Evolutionary conservation across 2,329 filamentous ascomycete genomes (phyloP).

Genomic region (Epichloe sp.): DNA sequence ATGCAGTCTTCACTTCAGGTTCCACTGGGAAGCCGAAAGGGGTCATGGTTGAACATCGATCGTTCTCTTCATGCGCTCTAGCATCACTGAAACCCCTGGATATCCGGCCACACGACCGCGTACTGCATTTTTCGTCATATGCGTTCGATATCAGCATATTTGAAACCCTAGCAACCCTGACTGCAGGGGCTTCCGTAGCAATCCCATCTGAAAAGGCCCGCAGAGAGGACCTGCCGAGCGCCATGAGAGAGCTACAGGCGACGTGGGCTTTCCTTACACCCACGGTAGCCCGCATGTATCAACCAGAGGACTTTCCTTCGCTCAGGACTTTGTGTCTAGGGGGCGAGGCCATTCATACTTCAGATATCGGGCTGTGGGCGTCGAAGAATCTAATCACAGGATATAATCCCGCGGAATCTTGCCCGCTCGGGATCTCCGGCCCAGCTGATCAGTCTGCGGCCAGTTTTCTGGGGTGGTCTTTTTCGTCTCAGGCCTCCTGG

Average conservation of each 20-base stretch:
- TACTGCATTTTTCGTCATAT: conserved; percentile 9
- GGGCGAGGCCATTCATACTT: conserved; percentile 18
- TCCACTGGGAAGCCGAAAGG: conserved; percentile 38
- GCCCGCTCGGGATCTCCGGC: conserved; percentile 10
- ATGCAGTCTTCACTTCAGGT: conserved; percentile 39
- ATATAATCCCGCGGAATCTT: conserved; percentile 23
- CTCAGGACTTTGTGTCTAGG: conserved; percentile 10
- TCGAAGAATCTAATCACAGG: conserved; percentile 21
- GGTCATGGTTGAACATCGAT: conserved; percentile 4
- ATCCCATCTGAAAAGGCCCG: conserved; percentile 10
- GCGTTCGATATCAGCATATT: conserved; percentile 9
- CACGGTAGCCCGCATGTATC: conserved; percentile 2
- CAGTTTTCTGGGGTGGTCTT: not conserved
- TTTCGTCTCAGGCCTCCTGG: not conserved
- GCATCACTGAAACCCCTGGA: not conserved
- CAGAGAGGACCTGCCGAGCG: conserved; percentile 4
- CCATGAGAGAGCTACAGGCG: conserved; percentile 5
- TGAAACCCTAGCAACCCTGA: conserved; percentile 6
- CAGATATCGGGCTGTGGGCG: conserved; percentile 11
- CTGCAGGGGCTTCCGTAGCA: conserved; percentile 8
- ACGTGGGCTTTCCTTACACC: conserved; percentile 6
- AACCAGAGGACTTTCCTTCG: not conserved
- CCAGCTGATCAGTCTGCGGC: conserved; percentile 6
- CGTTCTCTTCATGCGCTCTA: conserved; percentile 2
- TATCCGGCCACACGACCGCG: not conserved